These are phyloP conservation scores for Mycena olivaceomarginata DNA, from an alignment of 768 basidiomycete species.

Conservation along the genomic window DNA sequence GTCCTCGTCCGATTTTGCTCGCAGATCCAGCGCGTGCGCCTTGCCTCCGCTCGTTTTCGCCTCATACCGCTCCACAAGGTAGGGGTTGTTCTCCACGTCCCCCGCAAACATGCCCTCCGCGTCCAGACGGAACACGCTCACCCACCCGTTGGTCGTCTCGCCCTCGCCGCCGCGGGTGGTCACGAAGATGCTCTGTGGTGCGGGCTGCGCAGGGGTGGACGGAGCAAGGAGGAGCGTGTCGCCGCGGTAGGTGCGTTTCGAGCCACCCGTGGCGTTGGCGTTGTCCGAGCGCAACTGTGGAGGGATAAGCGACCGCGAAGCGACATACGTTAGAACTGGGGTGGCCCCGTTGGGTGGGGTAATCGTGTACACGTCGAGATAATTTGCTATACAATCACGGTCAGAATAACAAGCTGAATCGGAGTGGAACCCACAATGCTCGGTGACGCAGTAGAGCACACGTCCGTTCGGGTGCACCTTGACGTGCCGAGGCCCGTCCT, in stretches of 20 bases:
- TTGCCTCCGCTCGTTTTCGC: constrained; percentile 71
- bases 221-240: constrained; percentile 55
- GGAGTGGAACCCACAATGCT: constrained; percentile 63
- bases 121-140: constrained; percentile 65
- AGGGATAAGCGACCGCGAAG: constrained; percentile 52
- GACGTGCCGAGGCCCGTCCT: constrained; percentile 72
- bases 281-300: constrained; percentile 33
- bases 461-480: constrained; percentile 72
- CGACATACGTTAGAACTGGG: constrained; percentile 44
- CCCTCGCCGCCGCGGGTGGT: constrained; percentile 67
- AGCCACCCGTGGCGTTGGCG: neutral
- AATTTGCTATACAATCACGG: constrained; percentile 60
- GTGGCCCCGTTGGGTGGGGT: constrained; percentile 23
- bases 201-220: constrained; percentile 57
- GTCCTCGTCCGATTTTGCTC: constrained; percentile 51
- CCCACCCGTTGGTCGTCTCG: constrained; percentile 60
- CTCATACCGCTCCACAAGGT: constrained; percentile 60
- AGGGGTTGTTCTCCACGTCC: constrained; percentile 41
- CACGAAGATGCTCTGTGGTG: constrained; percentile 64
- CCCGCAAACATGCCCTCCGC: constrained; percentile 57
- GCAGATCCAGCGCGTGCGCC: constrained; percentile 70
- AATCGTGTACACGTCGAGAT: constrained; percentile 66
- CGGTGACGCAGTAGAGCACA: constrained; percentile 70
- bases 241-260: constrained; percentile 47
- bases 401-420: neutral